Conservation (phyloP, 139 green algal species). For the Chlamydomonas schloesseri region DNA sequence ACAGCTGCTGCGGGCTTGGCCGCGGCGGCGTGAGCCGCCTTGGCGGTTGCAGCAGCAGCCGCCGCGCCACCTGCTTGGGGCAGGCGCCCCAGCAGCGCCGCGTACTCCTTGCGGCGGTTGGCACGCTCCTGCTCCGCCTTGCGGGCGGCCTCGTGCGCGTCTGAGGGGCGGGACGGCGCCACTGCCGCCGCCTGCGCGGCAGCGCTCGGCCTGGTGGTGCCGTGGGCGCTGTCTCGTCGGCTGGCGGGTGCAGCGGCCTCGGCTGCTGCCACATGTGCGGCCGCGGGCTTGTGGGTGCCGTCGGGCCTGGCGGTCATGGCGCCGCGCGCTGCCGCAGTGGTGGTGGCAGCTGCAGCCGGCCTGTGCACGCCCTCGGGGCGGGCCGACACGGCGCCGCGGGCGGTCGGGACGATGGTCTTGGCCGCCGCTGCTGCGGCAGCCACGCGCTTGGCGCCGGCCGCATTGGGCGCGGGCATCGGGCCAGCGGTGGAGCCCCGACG, state of each 20-base stretch:
- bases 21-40: no score
- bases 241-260: neutral
- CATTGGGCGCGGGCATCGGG: neutral
- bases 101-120: constrained; percentile 27
- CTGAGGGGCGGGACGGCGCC: no score
- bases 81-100: neutral
- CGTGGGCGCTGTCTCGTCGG: no score
- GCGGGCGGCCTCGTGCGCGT: neutral
- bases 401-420: neutral
- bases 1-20: no score
- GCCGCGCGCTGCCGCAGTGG: no score
- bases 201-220: neutral
- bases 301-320: neutral
- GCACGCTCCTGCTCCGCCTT: neutral
- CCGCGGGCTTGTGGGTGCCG: neutral
- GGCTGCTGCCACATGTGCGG: neutral
- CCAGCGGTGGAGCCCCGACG: neutral
- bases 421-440: neutral
- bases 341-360: neutral
- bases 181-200: no score
- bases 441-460: neutral
- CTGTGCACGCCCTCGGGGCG: neutral
- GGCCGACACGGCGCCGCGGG: neutral
- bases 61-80: neutral
- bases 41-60: no score